Percentiles rank a stretch among this genome's conserved stretches.
These are phyloP conservation scores for Beverwykella pulmonaria DNA, from an alignment of 495 filamentous ascomycete genomes.

Conservation along the genomic window DNA sequence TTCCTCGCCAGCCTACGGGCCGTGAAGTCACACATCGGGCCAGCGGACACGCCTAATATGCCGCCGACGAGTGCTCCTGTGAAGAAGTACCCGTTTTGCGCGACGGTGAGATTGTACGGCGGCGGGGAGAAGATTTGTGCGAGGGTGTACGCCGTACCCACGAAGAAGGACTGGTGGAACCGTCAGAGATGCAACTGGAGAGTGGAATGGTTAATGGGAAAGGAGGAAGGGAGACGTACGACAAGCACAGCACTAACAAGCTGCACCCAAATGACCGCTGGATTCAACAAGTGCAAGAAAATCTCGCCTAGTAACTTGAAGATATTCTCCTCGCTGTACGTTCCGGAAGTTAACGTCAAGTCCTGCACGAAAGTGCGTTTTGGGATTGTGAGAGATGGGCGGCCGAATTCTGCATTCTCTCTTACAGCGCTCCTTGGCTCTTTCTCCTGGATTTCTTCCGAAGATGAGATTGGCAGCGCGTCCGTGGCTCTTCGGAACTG, in stretches of 20 bases:
- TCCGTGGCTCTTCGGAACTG: not conserved
- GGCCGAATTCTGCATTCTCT: not conserved
- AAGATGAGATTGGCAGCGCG: not conserved
- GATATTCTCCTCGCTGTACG: not conserved
- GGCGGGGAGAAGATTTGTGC: conserved; percentile 29
- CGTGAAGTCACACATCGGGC: conserved; percentile 24
- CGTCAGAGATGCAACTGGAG: not conserved
- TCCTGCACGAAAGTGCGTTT: conserved; percentile 21
- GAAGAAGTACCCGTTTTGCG: conserved; percentile 33
- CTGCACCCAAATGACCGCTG: conserved; percentile 17
- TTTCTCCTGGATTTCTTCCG: conserved; percentile 14
- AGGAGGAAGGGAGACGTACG: conserved; percentile 6
- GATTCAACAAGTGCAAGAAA: conserved; percentile 24
- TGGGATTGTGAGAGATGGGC: not conserved
- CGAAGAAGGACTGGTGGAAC: conserved; percentile 20
- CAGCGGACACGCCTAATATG: conserved; percentile 19
- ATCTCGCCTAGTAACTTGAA: conserved; percentile 19
- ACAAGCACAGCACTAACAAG: conserved; percentile 29
- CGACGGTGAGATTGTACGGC: conserved; percentile 21
- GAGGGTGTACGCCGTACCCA: conserved; percentile 27
- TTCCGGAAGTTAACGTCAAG: not conserved
- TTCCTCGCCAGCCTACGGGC: not conserved
- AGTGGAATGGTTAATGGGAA: not conserved
- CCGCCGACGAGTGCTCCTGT: conserved; percentile 28
- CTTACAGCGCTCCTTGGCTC: not conserved